phyloP scores from a whole-genome alignment of 208 protist species.

The Leishmania gerbilli region DNA sequence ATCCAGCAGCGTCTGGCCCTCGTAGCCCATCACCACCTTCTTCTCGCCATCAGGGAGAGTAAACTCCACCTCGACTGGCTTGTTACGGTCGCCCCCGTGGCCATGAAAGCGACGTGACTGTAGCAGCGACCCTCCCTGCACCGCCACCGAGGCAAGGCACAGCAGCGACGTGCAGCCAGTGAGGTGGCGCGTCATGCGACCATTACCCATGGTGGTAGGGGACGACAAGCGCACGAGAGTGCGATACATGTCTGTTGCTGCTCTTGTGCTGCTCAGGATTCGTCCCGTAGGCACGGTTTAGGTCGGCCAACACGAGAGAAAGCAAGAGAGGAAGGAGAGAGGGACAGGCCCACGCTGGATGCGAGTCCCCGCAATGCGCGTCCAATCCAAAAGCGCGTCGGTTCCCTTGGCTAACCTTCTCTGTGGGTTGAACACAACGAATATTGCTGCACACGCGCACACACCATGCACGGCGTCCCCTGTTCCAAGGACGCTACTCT shows the following conservation, averaged over 20 bases:
- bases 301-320: background rate
- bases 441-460: background rate
- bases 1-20: conserved; percentile 95
- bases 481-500: background rate
- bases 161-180: background rate
- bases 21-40: conserved; percentile 70
- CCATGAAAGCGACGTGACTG: conserved; percentile 52
- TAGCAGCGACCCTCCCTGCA: conserved; percentile 6
- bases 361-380: background rate
- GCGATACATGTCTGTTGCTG: conserved; percentile 1
- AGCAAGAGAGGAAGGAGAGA: background rate
- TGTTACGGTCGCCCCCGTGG: conserved; percentile 56
- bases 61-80: conserved; percentile 62
- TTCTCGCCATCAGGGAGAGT: conserved; percentile 57
- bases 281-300: background rate
- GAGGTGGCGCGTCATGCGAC: background rate
- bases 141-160: background rate
- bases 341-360: background rate
- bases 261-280: background rate
- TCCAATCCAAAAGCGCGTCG: background rate
- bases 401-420: background rate
- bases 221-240: background rate
- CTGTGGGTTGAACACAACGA: background rate
- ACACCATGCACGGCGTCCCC: background rate
- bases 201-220: background rate